Conservation (phyloP, 495 filamentous ascomycete species). For the Chlorociboria aeruginascens region DNA sequence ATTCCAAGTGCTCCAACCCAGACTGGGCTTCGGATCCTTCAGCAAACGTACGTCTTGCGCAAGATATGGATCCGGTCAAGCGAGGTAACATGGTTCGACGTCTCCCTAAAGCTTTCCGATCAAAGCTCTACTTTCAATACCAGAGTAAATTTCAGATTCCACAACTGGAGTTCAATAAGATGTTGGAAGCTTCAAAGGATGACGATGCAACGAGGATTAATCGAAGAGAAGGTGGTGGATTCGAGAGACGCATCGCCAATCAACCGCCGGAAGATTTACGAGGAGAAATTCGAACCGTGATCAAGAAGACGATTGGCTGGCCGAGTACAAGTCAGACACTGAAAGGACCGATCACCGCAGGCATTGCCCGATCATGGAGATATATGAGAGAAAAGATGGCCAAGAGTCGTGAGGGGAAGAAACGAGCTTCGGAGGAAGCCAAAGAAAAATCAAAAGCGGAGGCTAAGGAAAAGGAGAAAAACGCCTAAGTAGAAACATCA, state of each 20-base stretch:
- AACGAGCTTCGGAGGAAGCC: conserved; percentile 9
- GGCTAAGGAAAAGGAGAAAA: conserved; percentile 13
- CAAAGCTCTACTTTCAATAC: conserved; percentile 86
- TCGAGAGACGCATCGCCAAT: conserved; percentile 71
- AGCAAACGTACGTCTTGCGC: conserved; percentile 48
- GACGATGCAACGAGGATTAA: conserved; percentile 57
- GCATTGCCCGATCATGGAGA: conserved; percentile 50
- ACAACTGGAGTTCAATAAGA: conserved; percentile 66
- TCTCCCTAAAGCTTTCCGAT: conserved; percentile 75
- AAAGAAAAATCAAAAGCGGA: background rate
- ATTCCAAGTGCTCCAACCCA: conserved; percentile 44
- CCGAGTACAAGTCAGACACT: conserved; percentile 73
- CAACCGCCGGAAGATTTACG: conserved; percentile 52
- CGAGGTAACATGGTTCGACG: conserved; percentile 94
- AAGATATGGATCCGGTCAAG: conserved; percentile 85
- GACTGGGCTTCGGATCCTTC: conserved; percentile 58
- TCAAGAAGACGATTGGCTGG: conserved; percentile 83
- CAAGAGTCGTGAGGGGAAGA: conserved; percentile 47
- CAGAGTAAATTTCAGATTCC: conserved; percentile 84
- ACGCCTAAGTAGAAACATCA: background rate
- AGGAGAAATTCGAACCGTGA: conserved; percentile 54
- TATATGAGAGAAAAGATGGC: conserved; percentile 77
- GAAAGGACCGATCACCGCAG: conserved; percentile 71
- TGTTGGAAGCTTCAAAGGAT: conserved; percentile 64
- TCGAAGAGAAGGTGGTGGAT: conserved; percentile 64